A percentile compares a stretch with the other conserved stretches of the same genome.
Conservation (phyloP, 371 early-diverging fungal genomes). For the Mucor ambiguus region DNA sequence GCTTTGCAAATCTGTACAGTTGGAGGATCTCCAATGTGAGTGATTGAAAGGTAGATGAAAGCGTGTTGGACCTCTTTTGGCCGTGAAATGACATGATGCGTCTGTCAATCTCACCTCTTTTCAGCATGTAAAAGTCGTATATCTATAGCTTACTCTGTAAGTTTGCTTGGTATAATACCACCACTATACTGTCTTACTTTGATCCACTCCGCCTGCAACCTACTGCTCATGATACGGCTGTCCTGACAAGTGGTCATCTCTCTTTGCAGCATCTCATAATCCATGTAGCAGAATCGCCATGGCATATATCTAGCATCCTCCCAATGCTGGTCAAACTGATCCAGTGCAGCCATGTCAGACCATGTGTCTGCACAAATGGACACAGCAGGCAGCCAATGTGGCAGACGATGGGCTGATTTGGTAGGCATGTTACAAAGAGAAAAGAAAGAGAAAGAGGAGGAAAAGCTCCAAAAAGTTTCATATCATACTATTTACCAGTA, state of each 20-base stretch:
- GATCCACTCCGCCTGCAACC: slow-evolving; percentile 16
- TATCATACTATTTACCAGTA: not conserved
- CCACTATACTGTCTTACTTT: slow-evolving; percentile 6
- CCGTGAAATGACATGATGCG: slow-evolving; percentile 6
- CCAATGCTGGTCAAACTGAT: slow-evolving; percentile 20
- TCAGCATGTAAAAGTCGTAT: slow-evolving; percentile 19
- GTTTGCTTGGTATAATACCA: no score
- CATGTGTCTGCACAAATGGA: slow-evolving; percentile 3
- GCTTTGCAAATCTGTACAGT: slow-evolving; percentile 17
- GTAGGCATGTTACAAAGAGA: not conserved
- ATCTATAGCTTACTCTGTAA: not conserved
- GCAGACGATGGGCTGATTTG: slow-evolving; percentile 4
- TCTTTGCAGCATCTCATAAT: slow-evolving; percentile 8
- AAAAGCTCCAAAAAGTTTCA: not conserved
- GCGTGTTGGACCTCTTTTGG: not conserved
- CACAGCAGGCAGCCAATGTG: slow-evolving; percentile 11
- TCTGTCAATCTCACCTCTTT: slow-evolving; percentile 25
- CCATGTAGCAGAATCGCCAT: slow-evolving; percentile 22
- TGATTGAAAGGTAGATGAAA: not conserved
- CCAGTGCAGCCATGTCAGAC: slow-evolving; percentile 7
- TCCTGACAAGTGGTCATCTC: not conserved
- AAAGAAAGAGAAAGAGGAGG: not conserved
- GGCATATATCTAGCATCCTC: slow-evolving; percentile 1
- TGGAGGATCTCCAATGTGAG: slow-evolving; percentile 17
- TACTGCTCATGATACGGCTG: not conserved